Conservation (phyloP, 2,329 filamentous ascomycete genomes). For the Zymoseptoria crescenta region DNA sequence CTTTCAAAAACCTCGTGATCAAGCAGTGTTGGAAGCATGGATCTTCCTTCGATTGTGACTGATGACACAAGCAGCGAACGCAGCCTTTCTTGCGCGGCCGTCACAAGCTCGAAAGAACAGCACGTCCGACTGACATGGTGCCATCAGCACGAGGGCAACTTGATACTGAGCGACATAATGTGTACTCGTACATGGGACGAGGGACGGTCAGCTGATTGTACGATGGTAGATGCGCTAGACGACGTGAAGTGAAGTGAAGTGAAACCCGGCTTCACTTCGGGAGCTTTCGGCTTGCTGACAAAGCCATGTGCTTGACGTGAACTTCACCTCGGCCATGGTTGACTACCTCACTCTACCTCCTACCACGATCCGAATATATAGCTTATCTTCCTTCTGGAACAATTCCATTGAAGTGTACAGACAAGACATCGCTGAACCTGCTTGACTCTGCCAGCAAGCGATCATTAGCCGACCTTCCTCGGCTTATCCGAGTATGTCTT, state of each 20-base stretch:
- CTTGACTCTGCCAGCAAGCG: neutral
- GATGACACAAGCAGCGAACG: neutral
- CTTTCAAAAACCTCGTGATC: no score
- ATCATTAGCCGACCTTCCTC: neutral
- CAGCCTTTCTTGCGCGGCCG: neutral
- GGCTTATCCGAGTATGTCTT: neutral
- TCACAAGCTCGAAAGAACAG: neutral
- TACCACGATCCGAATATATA: neutral
- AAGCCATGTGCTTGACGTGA: neutral
- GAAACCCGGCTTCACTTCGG: neutral
- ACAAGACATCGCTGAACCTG: neutral
- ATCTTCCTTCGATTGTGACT: neutral
- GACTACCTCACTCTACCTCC: neutral
- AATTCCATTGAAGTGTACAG: neutral
- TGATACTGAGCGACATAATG: neutral
- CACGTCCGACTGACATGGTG: neutral
- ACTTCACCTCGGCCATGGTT: neutral
- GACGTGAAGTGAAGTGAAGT: neutral
- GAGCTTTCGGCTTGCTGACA: neutral
- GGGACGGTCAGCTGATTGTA: neutral
- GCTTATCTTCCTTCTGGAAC: neutral
- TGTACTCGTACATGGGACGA: neutral
- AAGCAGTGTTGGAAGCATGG: neutral
- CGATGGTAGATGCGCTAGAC: neutral
- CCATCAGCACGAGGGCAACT: neutral